Evolutionary conservation across 140 eudicot genomes (phyloP).

Genomic region (Stevia rebaudiana): DNA sequence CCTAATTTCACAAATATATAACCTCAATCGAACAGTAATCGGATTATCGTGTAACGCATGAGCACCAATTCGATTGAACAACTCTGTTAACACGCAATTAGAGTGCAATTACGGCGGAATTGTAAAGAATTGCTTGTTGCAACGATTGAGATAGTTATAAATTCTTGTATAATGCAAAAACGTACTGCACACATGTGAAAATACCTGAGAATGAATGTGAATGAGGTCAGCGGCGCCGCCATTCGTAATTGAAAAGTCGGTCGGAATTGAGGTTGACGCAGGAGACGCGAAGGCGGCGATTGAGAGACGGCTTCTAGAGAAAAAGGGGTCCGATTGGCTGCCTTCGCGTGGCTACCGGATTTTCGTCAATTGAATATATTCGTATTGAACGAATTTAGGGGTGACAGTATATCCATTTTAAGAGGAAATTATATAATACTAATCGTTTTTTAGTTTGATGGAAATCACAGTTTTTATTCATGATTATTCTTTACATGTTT

Average conservation of each 20-base stretch:
- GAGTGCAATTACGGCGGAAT: not conserved
- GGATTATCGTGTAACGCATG: constrained; percentile 5
- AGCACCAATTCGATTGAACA: not conserved
- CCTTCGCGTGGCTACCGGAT: constrained; percentile 26
- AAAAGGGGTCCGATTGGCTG: constrained; percentile 18
- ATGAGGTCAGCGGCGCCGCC: constrained; percentile 28
- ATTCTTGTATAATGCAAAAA: not conserved
- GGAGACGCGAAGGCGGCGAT: constrained; percentile 30
- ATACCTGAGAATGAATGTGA: constrained; percentile 27
- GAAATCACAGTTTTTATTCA: too few species aligned
- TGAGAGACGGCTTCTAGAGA: constrained; percentile 5
- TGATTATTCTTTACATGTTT: too few species aligned
- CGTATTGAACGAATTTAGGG: not conserved
- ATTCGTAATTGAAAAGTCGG: constrained; percentile 9
- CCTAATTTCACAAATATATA: constrained; percentile 8
- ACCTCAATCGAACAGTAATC: not conserved
- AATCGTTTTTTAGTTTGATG: not conserved
- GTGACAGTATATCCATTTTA: not conserved
- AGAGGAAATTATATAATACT: not conserved
- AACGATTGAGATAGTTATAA: not conserved
- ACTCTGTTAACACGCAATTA: not conserved
- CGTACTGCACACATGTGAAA: not conserved
- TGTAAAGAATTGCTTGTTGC: not conserved
- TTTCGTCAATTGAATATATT: not conserved
- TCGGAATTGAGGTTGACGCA: constrained; percentile 13